A percentile compares a stretch with the other conserved stretches of the same genome.
These are phyloP conservation scores for Leishmania braziliensis DNA, from an alignment of 208 protist genomes.

Conservation along the genomic window DNA sequence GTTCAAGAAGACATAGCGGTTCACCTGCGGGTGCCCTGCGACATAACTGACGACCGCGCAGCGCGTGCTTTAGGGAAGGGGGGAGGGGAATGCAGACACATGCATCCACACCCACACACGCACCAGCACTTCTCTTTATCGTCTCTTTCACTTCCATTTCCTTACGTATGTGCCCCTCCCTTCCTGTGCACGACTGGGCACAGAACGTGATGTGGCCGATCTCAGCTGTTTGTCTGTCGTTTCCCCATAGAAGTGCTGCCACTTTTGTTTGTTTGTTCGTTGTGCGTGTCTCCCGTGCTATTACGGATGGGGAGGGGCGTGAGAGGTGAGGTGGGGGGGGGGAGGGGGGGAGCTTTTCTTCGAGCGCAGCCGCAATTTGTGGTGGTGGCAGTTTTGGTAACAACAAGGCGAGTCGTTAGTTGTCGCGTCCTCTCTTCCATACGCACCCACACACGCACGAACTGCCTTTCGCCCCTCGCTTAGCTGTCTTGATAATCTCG, in stretches of 20 bases:
- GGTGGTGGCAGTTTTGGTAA: neutral
- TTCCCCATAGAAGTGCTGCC: neutral
- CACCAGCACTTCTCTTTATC: neutral
- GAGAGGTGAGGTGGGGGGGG: neutral
- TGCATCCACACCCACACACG: neutral
- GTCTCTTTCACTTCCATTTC: neutral
- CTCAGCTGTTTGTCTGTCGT: too few relatives aligned
- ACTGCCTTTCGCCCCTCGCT: neutral
- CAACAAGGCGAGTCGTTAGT: neutral
- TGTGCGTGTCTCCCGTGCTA: neutral
- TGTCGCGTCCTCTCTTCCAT: neutral
- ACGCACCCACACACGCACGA: neutral
- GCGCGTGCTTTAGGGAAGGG: neutral
- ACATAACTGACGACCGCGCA: neutral
- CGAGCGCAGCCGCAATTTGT: neutral
- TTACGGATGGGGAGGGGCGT: neutral
- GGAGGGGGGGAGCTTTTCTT: neutral
- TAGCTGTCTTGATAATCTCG: neutral
- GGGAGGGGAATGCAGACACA: neutral
- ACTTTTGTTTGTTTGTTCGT: neutral
- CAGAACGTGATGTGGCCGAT: neutral
- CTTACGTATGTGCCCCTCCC: neutral
- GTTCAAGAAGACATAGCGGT: slow-evolving; percentile 16
- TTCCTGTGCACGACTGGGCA: neutral
- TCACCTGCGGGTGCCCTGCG: neutral